phyloP scores from a whole-genome alignment of 345 rosid species.

The Acer yangbiense region DNA sequence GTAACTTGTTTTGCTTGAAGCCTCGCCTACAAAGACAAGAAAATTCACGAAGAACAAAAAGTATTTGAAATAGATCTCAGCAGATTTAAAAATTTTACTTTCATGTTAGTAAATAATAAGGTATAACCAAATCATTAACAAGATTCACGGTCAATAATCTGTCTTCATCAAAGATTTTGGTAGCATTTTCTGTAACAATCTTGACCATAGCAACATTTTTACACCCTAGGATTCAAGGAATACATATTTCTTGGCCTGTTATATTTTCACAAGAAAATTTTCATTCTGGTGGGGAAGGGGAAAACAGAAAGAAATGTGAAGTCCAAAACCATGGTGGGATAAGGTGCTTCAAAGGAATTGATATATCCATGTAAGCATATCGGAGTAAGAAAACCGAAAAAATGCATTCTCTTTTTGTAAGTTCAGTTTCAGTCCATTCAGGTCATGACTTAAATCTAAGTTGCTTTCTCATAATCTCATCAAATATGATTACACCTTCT shows the following conservation, averaged over 20 bases:
- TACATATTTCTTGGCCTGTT: background rate
- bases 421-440: background rate
- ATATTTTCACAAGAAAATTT: background rate
- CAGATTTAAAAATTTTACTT: background rate
- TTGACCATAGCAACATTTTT: background rate
- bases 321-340: background rate
- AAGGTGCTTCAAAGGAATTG: background rate
- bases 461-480: background rate
- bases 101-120: background rate
- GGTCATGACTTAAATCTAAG: background rate
- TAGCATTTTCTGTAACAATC: background rate
- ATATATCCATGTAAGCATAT: background rate
- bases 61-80: background rate
- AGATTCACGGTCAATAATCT: background rate
- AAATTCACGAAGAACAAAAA: background rate
- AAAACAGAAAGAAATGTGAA: background rate
- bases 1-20: constrained; percentile 89
- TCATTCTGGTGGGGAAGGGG: background rate
- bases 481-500: constrained; percentile 1
- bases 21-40: constrained; percentile 53
- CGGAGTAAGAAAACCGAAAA: background rate
- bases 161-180: background rate
- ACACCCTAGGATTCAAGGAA: background rate
- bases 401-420: background rate
- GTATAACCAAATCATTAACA: background rate